Conservation (phyloP, 1,284 basidiomycete genomes). For the Apiotrichum porosum region DNA sequence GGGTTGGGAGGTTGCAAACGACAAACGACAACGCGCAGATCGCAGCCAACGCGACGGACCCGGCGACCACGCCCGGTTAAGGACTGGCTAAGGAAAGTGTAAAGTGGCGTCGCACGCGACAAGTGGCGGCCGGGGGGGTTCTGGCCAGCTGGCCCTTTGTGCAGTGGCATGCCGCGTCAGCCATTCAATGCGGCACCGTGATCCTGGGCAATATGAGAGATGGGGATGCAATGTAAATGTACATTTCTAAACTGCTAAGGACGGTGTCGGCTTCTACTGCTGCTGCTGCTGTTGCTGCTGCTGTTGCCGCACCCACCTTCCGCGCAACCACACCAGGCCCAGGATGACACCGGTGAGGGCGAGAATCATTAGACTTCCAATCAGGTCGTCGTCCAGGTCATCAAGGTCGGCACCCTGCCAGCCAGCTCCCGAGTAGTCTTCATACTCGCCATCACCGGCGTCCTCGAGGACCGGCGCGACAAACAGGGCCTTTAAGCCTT, state of each 20-base stretch:
- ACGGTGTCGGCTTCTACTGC: background rate
- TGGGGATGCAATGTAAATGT: background rate
- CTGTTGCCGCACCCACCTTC: background rate
- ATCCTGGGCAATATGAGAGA: no score
- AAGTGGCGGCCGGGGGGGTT: no score
- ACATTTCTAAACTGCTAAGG: no score
- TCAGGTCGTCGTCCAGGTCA: constrained; percentile 22
- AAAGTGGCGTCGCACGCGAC: no score
- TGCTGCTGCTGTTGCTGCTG: background rate
- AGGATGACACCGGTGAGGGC: constrained; percentile 14
- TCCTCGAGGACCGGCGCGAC: constrained; percentile 9
- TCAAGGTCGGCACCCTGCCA: constrained; percentile 17
- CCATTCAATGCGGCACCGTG: no score
- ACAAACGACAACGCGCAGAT: no score
- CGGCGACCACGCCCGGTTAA: no score
- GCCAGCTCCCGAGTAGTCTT: constrained; percentile 19
- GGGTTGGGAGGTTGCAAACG: no score
- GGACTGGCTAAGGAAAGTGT: no score
- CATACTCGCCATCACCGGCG: constrained; percentile 14
- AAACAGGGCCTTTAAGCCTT: constrained; percentile 34
- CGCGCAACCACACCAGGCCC: constrained; percentile 14
- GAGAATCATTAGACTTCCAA: constrained; percentile 33
- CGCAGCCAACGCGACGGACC: no score
- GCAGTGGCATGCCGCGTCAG: no score
- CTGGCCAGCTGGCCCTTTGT: no score